Evolutionary conservation across 768 basidiomycete genomes (phyloP), one percentile per base, ranked within the genome.

Genomic region (Lactarius hatsudake): DNA sequence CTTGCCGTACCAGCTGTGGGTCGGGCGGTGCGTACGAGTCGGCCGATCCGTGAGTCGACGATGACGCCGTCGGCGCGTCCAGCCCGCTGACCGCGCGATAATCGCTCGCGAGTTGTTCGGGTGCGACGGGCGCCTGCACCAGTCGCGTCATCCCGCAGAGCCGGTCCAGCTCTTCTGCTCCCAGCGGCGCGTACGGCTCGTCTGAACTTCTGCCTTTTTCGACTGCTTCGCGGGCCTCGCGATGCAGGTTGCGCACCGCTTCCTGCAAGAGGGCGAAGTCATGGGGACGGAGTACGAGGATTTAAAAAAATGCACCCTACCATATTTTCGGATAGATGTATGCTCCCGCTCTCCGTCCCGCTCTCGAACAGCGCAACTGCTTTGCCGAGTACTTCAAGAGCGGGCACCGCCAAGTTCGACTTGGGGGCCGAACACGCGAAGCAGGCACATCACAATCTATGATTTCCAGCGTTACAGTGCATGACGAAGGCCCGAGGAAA

Each of bases 391-490:
- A 80, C 75, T 8, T 73, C 69, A 58, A 81, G 63, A 18, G 81
- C 78, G 2, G 78, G 74, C 4, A 65, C 63, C 2, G 78, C 78
- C 5, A 81, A 69, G 30, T 75, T 75, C 7, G 76, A 80, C 9
- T 72, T 72, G 10, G 81, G 80, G 1, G 77, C 76, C 20, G 78
- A 75, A 17, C 76, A 76, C 9, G 78, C 78, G 23, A 81, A 81
- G 67, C 38, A 79, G 64, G 38, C 77, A 76, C 75, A 79, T 76
- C 34, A 79, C 77, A 53, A 79, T 78, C 89, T 91, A 36, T 45
- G 3, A 48, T 40, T 43, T 8, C 26, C 23, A 15, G 23, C n/a
- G 45, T 20, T 23, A 13, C 36, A 8, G 45, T 20, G 48, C 28
- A 28, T 4, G 32, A 40, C 30, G 20, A 54, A 54, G 20, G 23